Conservation (phyloP, 148 eudicot genomes). For the Beta vulgaris region DNA sequence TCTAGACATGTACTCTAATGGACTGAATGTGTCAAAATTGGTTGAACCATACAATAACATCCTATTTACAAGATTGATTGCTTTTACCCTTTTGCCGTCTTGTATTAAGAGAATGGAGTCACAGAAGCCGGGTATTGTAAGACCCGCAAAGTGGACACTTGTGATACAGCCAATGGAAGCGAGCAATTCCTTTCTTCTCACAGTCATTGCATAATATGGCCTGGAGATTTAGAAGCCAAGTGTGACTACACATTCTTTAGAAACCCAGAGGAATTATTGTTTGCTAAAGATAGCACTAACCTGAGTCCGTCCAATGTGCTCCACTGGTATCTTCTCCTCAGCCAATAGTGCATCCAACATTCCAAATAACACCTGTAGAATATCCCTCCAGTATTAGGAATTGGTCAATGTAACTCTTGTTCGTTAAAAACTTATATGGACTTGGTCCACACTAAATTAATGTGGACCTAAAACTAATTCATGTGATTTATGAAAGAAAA, state of each 20-base stretch:
- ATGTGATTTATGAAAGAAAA: too few species aligned
- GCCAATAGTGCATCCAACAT: constrained; percentile 89
- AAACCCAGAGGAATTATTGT: not conserved
- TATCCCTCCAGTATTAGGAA: not conserved
- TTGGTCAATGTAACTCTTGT: not conserved
- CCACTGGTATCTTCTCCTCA: constrained; percentile 78
- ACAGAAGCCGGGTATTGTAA: constrained; percentile 75
- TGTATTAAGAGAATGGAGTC: constrained; percentile 17
- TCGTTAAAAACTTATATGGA: too few species aligned
- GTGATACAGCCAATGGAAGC: constrained; percentile 79
- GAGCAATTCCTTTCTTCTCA: constrained; percentile 67
- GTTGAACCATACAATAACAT: constrained; percentile 17
- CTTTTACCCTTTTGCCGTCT: constrained; percentile 16
- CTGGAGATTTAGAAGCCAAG: constrained; percentile 36
- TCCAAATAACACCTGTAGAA: constrained; percentile 68
- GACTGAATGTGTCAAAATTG: constrained; percentile 22
- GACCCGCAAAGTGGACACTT: constrained; percentile 83
- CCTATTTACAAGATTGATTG: not conserved
- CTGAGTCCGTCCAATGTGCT: constrained; percentile 76
- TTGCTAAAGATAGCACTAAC: constrained; percentile 35
- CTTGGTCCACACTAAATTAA: too few species aligned
- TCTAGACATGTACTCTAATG: constrained; percentile 12
- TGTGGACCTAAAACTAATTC: too few species aligned
- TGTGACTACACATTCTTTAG: not conserved
- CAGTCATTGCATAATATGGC: constrained; percentile 92